A percentile compares a stretch with the other conserved stretches of the same genome.
Evolutionary conservation across 2,329 filamentous ascomycete genomes (phyloP).

Genomic region (Pezicula rhizophila): DNA sequence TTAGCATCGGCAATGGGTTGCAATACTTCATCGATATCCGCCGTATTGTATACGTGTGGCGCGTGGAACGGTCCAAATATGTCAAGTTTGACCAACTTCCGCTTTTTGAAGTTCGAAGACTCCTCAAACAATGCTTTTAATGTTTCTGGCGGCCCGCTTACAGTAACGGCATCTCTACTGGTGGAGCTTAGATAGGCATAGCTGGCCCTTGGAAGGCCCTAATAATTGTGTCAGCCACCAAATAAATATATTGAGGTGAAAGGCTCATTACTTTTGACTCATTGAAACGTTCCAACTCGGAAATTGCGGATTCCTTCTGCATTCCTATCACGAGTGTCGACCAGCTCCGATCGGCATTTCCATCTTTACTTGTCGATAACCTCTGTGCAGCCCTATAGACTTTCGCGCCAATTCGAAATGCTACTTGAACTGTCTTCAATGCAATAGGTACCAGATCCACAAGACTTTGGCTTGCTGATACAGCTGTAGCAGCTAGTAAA

Average conservation of each 20-base stretch:
- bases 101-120: background rate
- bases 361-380: background rate
- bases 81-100: conserved; percentile 3
- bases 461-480: conserved; percentile 16
- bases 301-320: background rate
- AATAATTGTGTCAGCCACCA: background rate
- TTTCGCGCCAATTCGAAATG: conserved; percentile 18
- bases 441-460: conserved; percentile 20
- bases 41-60: conserved; percentile 14
- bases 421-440: conserved; percentile 18
- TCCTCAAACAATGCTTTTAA: conserved; percentile 1
- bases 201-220: conserved; percentile 2
- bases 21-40: conserved; percentile 6
- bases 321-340: conserved; percentile 3
- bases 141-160: conserved; percentile 3
- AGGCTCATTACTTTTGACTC: background rate
- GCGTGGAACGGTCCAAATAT: conserved; percentile 19
- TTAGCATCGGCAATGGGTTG: too few relatives aligned
- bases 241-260: background rate
- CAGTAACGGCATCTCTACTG: background rate
- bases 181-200: background rate
- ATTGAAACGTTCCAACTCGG: background rate
- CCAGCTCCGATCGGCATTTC: background rate
- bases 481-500: conserved; percentile 20
- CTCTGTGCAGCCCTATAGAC: conserved; percentile 3